These are phyloP conservation scores for Lagerstroemia speciosa DNA, from an alignment of 345 rosid species.

Conservation along the genomic window DNA sequence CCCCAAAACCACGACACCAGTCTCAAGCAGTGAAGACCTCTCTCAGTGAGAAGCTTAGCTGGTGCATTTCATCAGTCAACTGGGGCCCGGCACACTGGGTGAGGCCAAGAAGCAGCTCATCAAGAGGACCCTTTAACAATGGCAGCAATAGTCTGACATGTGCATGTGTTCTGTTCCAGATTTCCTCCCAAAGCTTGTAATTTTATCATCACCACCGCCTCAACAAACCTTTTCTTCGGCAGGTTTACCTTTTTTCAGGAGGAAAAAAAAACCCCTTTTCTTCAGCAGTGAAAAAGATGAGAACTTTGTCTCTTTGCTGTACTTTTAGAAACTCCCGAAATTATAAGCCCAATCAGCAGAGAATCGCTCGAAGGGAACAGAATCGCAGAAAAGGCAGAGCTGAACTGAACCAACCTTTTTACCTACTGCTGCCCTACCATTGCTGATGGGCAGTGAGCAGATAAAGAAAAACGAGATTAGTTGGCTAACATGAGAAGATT, in stretches of 20 bases:
- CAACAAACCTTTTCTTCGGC: not conserved
- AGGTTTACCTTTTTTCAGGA: too few relatives aligned
- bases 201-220: not conserved
- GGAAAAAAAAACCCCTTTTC: too few relatives aligned
- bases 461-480: not conserved
- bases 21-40: slow-evolving; percentile 1
- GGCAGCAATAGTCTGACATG: slow-evolving; percentile 1
- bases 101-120: not conserved
- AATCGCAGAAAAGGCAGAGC: not conserved
- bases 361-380: not conserved
- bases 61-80: slow-evolving; percentile 2
- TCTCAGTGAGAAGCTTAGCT: not conserved
- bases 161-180: not conserved
- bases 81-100: not conserved
- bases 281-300: not conserved
- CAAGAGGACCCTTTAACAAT: not conserved
- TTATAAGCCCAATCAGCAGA: slow-evolving; percentile 11
- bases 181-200: not conserved
- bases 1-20: not conserved
- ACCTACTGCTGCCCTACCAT: not conserved
- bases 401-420: too few relatives aligned
- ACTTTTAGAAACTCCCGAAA: slow-evolving; percentile 7
- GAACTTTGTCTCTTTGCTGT: not conserved
- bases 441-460: not conserved
- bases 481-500: not conserved